Evolutionary conservation across 441 rosid species (phyloP).

Genomic region (Pelargonium exstipulatum): DNA sequence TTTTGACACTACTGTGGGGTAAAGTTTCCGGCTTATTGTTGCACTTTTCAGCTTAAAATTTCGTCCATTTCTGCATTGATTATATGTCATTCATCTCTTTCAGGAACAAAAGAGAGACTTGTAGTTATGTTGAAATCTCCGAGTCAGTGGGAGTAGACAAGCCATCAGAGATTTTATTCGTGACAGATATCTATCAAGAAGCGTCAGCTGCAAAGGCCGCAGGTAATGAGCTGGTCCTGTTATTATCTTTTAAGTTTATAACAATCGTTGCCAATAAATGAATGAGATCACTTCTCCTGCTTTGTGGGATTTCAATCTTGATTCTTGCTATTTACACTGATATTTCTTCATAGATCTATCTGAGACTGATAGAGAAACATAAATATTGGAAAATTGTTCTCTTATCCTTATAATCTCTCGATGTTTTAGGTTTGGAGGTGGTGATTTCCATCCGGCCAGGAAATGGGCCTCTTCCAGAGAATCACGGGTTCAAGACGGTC

Average conservation of each 20-base stretch:
- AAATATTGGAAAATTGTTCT: not conserved
- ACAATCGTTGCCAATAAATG: not conserved
- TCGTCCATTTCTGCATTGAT: not conserved
- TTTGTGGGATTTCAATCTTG: too few relatives aligned
- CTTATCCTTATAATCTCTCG: too few relatives aligned
- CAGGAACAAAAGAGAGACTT: conserved; percentile 75
- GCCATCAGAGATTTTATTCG: conserved; percentile 70
- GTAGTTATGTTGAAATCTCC: conserved; percentile 66
- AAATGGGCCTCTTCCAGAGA: conserved; percentile 66
- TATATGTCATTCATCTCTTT: conserved; percentile 13
- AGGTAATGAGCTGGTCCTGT: conserved; percentile 39
- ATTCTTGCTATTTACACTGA: too few relatives aligned
- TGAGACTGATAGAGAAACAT: not conserved
- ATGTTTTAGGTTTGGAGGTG: conserved; percentile 55
- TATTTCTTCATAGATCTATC: not conserved
- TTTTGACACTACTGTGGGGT: conserved; percentile 87
- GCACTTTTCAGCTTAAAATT: not conserved
- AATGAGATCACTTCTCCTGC: too few relatives aligned
- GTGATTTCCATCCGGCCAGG: conserved; percentile 71
- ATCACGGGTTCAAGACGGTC: conserved; percentile 70
- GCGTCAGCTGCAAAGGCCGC: conserved; percentile 79
- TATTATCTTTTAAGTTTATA: too few relatives aligned
- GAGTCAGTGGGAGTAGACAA: conserved; percentile 69
- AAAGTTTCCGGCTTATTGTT: conserved; percentile 16
- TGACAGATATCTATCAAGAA: conserved; percentile 85